Evolutionary conservation across 306 rosid genomes (phyloP).

Genomic region (Corylus americana): DNA sequence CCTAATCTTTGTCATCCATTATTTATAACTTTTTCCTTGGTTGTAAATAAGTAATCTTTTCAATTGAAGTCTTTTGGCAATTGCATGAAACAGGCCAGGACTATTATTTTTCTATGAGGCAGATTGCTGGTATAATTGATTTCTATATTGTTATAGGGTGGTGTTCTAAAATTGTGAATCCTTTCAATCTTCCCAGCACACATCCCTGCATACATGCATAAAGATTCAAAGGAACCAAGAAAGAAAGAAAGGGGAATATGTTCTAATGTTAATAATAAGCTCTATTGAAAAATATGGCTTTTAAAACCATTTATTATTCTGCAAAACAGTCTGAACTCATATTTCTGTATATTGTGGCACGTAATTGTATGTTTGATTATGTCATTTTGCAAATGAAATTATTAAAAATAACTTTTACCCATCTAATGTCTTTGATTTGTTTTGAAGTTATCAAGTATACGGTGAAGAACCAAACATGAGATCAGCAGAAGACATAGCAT

Average conservation of each 20-base stretch:
- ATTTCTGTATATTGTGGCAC: background rate
- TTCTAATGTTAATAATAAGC: no score
- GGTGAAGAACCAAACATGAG: constrained; percentile 31
- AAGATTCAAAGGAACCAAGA: background rate
- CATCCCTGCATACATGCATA: no score
- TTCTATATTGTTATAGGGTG: no score
- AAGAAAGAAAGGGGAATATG: background rate
- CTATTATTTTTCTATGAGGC: background rate
- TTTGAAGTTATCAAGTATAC: constrained; percentile 32
- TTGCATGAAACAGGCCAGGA: background rate
- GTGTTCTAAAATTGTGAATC: no score
- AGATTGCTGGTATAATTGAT: no score
- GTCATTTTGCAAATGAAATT: background rate
- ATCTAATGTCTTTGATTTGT: background rate
- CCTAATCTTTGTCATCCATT: background rate
- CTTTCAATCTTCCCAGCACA: no score
- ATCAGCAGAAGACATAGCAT: constrained; percentile 39
- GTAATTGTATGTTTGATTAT: background rate
- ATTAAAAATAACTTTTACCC: background rate
- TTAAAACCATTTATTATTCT: no score
- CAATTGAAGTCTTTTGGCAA: no score
- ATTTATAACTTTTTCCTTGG: background rate
- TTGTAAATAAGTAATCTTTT: background rate
- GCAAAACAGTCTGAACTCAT: background rate
- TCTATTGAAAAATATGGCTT: no score